phyloP scores from a whole-genome alignment of 2,329 filamentous ascomycete genomes.

The Colletotrichum sidae region DNA sequence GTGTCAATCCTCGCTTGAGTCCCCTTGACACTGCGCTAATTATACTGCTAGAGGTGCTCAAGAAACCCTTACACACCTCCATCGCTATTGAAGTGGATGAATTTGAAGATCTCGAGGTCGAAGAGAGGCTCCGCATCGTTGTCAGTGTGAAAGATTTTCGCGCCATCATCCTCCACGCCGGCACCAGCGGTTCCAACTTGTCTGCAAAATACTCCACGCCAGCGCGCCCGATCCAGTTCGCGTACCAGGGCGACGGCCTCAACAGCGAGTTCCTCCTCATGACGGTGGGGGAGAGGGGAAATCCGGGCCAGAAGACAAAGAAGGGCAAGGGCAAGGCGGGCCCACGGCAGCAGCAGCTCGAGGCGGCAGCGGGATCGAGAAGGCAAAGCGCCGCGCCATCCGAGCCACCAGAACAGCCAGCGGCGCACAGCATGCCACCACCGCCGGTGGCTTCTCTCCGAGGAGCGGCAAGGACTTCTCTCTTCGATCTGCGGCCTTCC shows the following conservation, averaged over 20 bases:
- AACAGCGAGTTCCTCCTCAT: slow-evolving; percentile 83
- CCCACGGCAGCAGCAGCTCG: slow-evolving; percentile 56
- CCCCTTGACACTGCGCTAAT: slow-evolving; percentile 33
- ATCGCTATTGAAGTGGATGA: slow-evolving; percentile 82
- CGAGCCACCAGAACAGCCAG: slow-evolving; percentile 44
- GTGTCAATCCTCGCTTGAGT: slow-evolving; percentile 31
- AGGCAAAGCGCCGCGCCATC: slow-evolving; percentile 55
- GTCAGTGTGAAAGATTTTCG: slow-evolving; percentile 88
- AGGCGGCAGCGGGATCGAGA: slow-evolving; percentile 55
- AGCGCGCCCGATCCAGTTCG: slow-evolving; percentile 77
- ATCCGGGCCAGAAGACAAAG: slow-evolving; percentile 60
- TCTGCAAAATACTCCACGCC: slow-evolving; percentile 78
- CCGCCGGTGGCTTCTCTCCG: slow-evolving; percentile 43
- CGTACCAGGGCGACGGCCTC: slow-evolving; percentile 76
- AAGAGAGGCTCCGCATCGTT: slow-evolving; percentile 81
- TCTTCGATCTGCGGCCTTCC: slow-evolving; percentile 62
- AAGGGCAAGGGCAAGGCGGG: slow-evolving; percentile 53
- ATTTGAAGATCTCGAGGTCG: slow-evolving; percentile 79
- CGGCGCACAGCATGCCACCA: slow-evolving; percentile 42
- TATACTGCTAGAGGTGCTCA: slow-evolving; percentile 71
- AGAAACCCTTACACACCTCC: slow-evolving; percentile 83
- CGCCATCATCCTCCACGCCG: slow-evolving; percentile 81
- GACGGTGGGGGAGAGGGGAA: slow-evolving; percentile 77
- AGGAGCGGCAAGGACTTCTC: slow-evolving; percentile 36
- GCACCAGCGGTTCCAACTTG: slow-evolving; percentile 74